These are phyloP conservation scores for Penicillium coffeae DNA, from an alignment of 495 filamentous ascomycete genomes.

Conservation along the genomic window DNA sequence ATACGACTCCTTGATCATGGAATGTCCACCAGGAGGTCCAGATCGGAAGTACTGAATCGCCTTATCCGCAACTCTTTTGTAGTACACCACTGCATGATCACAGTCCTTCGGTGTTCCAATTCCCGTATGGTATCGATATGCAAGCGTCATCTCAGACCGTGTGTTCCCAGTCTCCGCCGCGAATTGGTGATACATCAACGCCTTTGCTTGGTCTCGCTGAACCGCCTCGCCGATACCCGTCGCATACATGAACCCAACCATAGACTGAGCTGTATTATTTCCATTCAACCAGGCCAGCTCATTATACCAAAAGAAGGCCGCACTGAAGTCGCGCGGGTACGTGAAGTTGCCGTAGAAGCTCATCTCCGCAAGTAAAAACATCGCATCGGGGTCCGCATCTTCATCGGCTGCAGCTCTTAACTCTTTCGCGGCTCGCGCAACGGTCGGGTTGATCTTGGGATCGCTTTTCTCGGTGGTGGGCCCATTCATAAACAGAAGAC, in stretches of 20 bases:
- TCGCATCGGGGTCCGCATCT: conserved; percentile 74
- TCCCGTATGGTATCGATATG: conserved; percentile 79
- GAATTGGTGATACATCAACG: conserved; percentile 90
- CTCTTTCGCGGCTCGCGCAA: conserved; percentile 60
- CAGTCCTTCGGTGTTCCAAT: conserved; percentile 84
- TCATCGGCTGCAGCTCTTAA: conserved; percentile 70
- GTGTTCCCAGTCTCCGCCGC: conserved; percentile 82
- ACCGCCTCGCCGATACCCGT: conserved; percentile 84
- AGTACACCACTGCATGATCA: conserved; percentile 78
- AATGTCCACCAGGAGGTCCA: conserved; percentile 85
- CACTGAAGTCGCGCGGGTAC: conserved; percentile 75
- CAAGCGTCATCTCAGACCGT: conserved; percentile 88
- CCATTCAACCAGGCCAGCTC: conserved; percentile 72
- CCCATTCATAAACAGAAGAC: conserved; percentile 50
- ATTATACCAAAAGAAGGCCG: conserved; percentile 79
- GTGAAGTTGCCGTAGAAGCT: conserved; percentile 96
- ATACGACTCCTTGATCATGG: conserved; percentile 70
- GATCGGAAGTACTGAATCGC: conserved; percentile 79
- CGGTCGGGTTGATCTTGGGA: conserved; percentile 27
- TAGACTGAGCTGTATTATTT: conserved; percentile 88
- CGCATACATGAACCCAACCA: conserved; percentile 95
- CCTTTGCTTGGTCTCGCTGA: conserved; percentile 84
- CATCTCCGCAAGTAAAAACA: conserved; percentile 88
- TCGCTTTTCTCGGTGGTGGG: conserved; percentile 25
- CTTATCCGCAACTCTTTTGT: conserved; percentile 92